Conservation (phyloP, 805 yeast genomes). For the Kluyveromyces lactis region DNA sequence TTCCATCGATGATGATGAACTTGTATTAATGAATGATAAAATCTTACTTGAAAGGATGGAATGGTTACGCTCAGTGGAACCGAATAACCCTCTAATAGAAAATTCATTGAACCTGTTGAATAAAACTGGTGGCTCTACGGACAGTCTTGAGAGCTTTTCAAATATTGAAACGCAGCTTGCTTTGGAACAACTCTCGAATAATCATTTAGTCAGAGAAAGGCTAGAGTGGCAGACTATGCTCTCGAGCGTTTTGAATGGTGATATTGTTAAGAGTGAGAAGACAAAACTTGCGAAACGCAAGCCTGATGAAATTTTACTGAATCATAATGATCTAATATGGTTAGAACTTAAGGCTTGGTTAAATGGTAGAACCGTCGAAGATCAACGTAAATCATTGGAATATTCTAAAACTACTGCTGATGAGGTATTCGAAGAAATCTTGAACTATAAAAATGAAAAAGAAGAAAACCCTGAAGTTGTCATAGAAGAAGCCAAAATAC, state of each 20-base stretch:
- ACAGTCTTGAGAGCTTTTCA: not conserved
- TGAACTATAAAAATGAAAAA: constrained; percentile 51
- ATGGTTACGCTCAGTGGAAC: constrained; percentile 38
- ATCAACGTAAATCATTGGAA: constrained; percentile 62
- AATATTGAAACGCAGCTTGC: constrained; percentile 2
- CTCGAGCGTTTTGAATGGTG: constrained; percentile 85
- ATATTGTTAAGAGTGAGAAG: constrained; percentile 86
- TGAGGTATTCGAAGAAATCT: constrained; percentile 58
- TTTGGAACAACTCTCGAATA: constrained; percentile 17
- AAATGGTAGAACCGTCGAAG: constrained; percentile 70
- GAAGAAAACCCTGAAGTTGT: constrained; percentile 32
- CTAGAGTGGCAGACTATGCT: constrained; percentile 96
- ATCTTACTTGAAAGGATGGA: constrained; percentile 21
- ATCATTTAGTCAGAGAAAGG: constrained; percentile 53
- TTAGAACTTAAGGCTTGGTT: constrained; percentile 76
- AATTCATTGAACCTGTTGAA: constrained; percentile 3
- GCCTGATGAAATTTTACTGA: constrained; percentile 35
- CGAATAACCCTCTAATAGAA: constrained; percentile 18
- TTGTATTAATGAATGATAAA: constrained; percentile 21
- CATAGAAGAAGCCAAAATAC: constrained; percentile 41
- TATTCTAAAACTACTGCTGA: constrained; percentile 68
- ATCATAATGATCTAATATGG: constrained; percentile 71
- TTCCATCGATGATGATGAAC: constrained; percentile 14
- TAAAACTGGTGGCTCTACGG: not conserved
- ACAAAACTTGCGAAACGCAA: constrained; percentile 53